phyloP scores from a whole-genome alignment of 2,329 filamentous ascomycete genomes.

The Talaromyces sp. region DNA sequence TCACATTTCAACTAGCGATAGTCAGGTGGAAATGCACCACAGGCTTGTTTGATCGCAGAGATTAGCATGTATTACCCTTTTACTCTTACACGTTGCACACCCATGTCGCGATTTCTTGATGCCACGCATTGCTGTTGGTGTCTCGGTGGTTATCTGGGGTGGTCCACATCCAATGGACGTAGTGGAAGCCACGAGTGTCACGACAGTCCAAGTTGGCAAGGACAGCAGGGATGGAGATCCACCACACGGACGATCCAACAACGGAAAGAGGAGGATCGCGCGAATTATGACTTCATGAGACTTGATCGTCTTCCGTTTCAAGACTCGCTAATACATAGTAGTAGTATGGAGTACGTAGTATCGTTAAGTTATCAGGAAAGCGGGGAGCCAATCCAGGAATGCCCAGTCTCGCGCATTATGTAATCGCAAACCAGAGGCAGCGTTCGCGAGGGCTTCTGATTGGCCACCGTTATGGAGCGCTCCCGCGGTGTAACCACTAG shows the following conservation, averaged over 20 bases:
- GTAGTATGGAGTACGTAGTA: too few relatives aligned
- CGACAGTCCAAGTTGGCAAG: neutral
- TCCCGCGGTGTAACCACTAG: neutral
- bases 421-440: too few relatives aligned
- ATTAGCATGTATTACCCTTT: slow-evolving; percentile 26
- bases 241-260: neutral
- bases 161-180: neutral
- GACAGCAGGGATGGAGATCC: neutral
- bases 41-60: too few relatives aligned
- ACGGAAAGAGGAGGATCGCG: neutral
- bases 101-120: slow-evolving; percentile 41
- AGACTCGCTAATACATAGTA: too few relatives aligned
- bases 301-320: too few relatives aligned
- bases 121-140: slow-evolving; percentile 28
- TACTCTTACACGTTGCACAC: slow-evolving; percentile 39
- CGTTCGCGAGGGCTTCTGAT: too few relatives aligned
- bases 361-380: too few relatives aligned
- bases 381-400: too few relatives aligned
- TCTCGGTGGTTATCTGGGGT: neutral
- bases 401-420: too few relatives aligned
- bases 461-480: neutral
- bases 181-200: neutral
- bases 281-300: neutral
- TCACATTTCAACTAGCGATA: slow-evolving; percentile 35
- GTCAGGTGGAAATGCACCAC: neutral